Conservation (phyloP, 805 yeast genomes). For the Monosporozyma unispora region DNA sequence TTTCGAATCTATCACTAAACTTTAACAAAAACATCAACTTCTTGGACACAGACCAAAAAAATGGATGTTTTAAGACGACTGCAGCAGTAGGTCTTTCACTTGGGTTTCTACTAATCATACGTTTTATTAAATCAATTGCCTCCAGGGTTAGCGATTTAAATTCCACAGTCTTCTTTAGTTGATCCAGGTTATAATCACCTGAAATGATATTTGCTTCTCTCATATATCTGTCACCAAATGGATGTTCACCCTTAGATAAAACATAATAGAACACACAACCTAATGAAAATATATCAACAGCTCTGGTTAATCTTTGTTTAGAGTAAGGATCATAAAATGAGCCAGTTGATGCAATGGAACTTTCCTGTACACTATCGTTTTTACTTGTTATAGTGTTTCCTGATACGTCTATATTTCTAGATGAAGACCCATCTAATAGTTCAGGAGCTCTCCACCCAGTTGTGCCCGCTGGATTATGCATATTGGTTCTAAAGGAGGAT, state of each 20-base stretch:
- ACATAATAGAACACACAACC: constrained; percentile 93
- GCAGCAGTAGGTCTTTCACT: constrained; percentile 59
- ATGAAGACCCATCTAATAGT: constrained; percentile 33
- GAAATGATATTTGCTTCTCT: constrained; percentile 84
- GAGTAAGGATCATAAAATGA: constrained; percentile 33
- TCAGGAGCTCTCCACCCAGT: constrained; percentile 99
- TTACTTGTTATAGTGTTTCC: constrained; percentile 2
- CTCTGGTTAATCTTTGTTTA: constrained; percentile 64
- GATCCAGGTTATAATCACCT: constrained; percentile 46
- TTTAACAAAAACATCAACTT: constrained; percentile 77
- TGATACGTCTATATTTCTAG: constrained; percentile 1
- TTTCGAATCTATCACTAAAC: constrained; percentile 85
- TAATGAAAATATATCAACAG: constrained; percentile 86
- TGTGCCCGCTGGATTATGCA: constrained; percentile 87
- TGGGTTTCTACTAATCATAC: constrained; percentile 69
- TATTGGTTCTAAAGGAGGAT: constrained; percentile 82
- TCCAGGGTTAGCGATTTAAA: constrained; percentile 37
- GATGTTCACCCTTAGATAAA: constrained; percentile 76
- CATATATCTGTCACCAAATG: constrained; percentile 85
- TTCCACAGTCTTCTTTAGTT: constrained; percentile 25
- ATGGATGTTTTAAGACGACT: constrained; percentile 70
- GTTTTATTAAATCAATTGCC: constrained; percentile 59
- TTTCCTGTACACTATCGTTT: constrained; percentile 1
- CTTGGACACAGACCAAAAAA: constrained; percentile 69
- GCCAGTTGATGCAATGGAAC: constrained; percentile 9